phyloP scores from a whole-genome alignment of 2,329 filamentous ascomycete genomes.

The Penicillium sclerotigenum region DNA sequence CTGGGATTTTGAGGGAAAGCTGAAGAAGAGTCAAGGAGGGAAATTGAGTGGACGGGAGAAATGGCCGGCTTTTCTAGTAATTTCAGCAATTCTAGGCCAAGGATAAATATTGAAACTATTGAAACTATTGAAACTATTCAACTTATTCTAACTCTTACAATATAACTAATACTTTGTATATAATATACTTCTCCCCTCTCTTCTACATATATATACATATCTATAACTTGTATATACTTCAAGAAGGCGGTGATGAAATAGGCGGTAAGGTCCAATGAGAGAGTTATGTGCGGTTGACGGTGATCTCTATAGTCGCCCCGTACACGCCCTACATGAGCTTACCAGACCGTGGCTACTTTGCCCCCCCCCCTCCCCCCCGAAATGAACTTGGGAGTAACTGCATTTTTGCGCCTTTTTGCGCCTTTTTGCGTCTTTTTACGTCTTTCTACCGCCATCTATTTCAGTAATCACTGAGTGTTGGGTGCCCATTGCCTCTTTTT shows the following conservation, averaged over 20 bases:
- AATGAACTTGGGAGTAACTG: slow-evolving; percentile 29
- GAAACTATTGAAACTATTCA: background rate
- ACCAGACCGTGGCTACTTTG: slow-evolving; percentile 31
- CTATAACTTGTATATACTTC: too few relatives aligned
- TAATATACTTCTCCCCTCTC: too few relatives aligned
- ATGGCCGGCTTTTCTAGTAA: slow-evolving; percentile 11
- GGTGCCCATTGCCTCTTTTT: background rate
- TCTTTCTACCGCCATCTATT: background rate
- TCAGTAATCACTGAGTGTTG: background rate
- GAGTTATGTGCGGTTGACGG: too few relatives aligned
- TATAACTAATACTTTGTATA: too few relatives aligned
- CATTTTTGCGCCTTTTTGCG: too few relatives aligned
- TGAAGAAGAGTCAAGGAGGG: background rate
- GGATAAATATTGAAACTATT: background rate
- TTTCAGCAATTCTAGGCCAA: slow-evolving; percentile 1
- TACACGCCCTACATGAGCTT: slow-evolving; percentile 33
- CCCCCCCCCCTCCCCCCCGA: slow-evolving; percentile 31
- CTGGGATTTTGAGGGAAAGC: background rate
- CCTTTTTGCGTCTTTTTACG: too few relatives aligned
- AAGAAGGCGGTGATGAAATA: too few relatives aligned
- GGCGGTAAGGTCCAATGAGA: too few relatives aligned
- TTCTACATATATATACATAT: too few relatives aligned
- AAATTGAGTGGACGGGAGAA: slow-evolving; percentile 18
- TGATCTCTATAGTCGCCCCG: too few relatives aligned
- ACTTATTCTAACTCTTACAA: too few relatives aligned